These are phyloP conservation scores for Dothidotthia symphoricarpi DNA, from an alignment of 2,329 filamentous ascomycete genomes.

Conservation along the genomic window DNA sequence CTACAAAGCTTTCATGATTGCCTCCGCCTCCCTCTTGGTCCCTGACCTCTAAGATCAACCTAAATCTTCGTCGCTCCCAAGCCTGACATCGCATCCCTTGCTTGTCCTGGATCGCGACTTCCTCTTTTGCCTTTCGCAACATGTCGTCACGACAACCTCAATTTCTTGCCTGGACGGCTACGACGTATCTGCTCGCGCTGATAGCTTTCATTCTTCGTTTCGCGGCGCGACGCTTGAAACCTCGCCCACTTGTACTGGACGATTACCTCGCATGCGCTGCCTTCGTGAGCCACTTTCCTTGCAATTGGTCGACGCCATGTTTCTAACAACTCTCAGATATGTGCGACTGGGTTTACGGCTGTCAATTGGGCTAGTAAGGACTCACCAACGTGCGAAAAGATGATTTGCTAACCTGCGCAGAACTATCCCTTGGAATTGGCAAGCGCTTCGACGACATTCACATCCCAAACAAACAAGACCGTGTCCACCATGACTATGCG, in stretches of 20 bases:
- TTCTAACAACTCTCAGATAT: too few species aligned
- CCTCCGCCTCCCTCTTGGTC: too few species aligned
- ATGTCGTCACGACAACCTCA: slow-evolving; percentile 2
- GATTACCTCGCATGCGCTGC: slow-evolving; percentile 1
- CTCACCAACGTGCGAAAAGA: too few species aligned
- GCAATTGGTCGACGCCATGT: background rate
- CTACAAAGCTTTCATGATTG: too few species aligned
- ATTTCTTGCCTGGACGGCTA: background rate
- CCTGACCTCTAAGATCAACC: too few species aligned
- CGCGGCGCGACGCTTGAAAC: background rate
- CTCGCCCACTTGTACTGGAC: background rate
- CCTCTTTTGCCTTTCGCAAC: too few species aligned
- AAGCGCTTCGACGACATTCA: background rate
- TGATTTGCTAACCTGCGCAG: background rate
- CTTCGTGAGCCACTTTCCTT: background rate
- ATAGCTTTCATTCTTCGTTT: slow-evolving; percentile 1
- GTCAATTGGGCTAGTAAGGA: too few species aligned
- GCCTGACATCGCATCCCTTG: too few species aligned
- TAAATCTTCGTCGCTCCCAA: too few species aligned
- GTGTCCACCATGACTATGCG: slow-evolving; percentile 2
- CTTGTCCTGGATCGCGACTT: too few species aligned
- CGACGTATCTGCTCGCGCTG: slow-evolving; percentile 2
- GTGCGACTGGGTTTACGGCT: too few species aligned
- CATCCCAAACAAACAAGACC: background rate
- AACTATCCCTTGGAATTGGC: background rate